Evolutionary conservation across 2,329 filamentous ascomycete species (phyloP).

Genomic region (Monosporascus sp.): DNA sequence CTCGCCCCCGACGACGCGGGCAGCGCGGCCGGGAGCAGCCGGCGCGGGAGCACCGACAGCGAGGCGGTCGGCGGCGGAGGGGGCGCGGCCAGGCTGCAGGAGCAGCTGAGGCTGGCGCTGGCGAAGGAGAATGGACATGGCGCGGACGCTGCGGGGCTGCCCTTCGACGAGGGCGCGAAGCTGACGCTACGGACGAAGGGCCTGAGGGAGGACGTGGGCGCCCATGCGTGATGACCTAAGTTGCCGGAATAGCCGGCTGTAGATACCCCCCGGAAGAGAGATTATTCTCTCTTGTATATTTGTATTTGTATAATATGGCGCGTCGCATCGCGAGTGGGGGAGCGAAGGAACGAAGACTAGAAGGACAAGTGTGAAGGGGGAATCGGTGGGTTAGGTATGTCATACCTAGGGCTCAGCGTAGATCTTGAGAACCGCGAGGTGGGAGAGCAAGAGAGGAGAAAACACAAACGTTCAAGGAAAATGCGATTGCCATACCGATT

Average conservation of each 20-base stretch:
- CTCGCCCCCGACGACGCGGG: conserved; percentile 30
- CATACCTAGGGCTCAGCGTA: too few relatives aligned
- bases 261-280: neutral
- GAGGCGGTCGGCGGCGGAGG: conserved; percentile 18
- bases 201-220: conserved; percentile 42
- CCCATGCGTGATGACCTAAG: conserved; percentile 15
- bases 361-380: too few relatives aligned
- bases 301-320: too few relatives aligned
- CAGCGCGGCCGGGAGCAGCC: conserved; percentile 31
- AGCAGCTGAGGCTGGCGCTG: conserved; percentile 32
- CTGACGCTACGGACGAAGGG: conserved; percentile 53
- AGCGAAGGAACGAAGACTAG: too few relatives aligned
- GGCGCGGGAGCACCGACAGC: conserved; percentile 27
- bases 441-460: too few relatives aligned
- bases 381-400: too few relatives aligned
- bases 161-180: conserved; percentile 43
- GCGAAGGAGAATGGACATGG: conserved; percentile 2
- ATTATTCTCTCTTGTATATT: too few relatives aligned
- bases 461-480: too few relatives aligned
- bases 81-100: conserved; percentile 29
- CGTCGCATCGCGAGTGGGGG: too few relatives aligned
- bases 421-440: too few relatives aligned
- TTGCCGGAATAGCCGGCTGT: too few relatives aligned
- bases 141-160: conserved; percentile 22
- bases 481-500: too few relatives aligned